Conservation (phyloP, 805 yeast species). For the Saturnispora ahearnii region DNA sequence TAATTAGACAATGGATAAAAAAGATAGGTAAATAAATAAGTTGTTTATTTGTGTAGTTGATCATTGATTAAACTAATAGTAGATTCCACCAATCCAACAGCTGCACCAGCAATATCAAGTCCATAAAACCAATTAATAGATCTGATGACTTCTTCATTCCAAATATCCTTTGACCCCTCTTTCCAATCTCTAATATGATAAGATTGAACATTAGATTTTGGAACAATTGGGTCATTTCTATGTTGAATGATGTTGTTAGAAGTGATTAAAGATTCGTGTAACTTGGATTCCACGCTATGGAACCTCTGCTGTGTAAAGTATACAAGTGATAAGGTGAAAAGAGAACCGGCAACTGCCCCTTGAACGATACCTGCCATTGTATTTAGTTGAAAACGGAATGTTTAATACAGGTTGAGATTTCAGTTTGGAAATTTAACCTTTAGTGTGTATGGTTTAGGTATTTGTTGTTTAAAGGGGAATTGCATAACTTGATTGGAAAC, state of each 20-base stretch:
- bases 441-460: too few species aligned
- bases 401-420: too few species aligned
- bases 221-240: conserved; percentile 41
- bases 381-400: too few species aligned
- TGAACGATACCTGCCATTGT: conserved; percentile 38
- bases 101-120: conserved; percentile 17
- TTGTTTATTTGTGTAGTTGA: neutral
- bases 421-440: too few species aligned
- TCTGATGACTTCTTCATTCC: conserved; percentile 66
- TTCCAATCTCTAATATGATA: conserved; percentile 38
- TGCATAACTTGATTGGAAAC: too few species aligned
- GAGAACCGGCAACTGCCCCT: conserved; percentile 52
- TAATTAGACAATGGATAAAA: conserved; percentile 42
- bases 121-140: conserved; percentile 55
- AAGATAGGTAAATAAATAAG: conserved; percentile 1
- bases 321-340: conserved; percentile 53
- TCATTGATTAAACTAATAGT: neutral
- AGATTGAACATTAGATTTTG: conserved; percentile 34
- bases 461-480: too few species aligned
- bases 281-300: conserved; percentile 35
- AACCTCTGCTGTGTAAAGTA: conserved; percentile 55
- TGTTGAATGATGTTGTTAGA: conserved; percentile 45
- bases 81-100: conserved; percentile 10
- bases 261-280: conserved; percentile 39
- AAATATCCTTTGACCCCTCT: conserved; percentile 66